Conservation (phyloP, 805 yeast species). For the Cyberlindnera suaveolens region DNA sequence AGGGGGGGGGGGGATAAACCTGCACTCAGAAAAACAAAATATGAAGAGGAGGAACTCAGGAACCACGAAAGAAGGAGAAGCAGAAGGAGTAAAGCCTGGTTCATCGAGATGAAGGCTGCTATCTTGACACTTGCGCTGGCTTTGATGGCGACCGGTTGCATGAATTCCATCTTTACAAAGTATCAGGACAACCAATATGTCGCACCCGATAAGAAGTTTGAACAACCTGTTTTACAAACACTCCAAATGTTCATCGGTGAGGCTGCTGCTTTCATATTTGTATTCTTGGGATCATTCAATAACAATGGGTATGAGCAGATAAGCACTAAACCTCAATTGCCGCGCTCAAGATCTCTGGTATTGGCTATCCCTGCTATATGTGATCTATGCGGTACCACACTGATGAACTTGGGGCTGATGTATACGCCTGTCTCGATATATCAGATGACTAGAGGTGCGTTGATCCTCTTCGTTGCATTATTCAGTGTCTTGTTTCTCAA, state of each 20-base stretch:
- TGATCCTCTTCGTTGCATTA: conserved; percentile 70
- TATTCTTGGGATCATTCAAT: conserved; percentile 18
- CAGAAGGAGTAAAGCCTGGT: no score
- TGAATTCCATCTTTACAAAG: conserved; percentile 70
- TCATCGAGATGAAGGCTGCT: conserved; percentile 9
- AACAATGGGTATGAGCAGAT: neutral
- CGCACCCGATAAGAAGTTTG: conserved; percentile 43
- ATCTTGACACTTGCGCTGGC: conserved; percentile 30
- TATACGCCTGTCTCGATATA: conserved; percentile 75
- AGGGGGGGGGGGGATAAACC: no score
- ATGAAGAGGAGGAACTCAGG: no score
- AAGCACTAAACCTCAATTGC: conserved; percentile 13
- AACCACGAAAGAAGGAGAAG: no score
- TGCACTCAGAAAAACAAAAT: no score
- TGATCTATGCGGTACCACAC: conserved; percentile 67
- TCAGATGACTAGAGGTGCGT: conserved; percentile 81
- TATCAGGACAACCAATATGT: conserved; percentile 74
- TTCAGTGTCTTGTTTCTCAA: conserved; percentile 59
- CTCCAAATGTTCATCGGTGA: conserved; percentile 81
- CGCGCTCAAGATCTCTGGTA: conserved; percentile 26
- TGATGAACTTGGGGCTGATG: conserved; percentile 68
- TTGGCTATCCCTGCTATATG: conserved; percentile 61
- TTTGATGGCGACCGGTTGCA: conserved; percentile 61
- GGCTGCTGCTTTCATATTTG: conserved; percentile 40
- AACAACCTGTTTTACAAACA: conserved; percentile 76